Conservation (phyloP, 306 rosid species). For the Quercus alba region DNA sequence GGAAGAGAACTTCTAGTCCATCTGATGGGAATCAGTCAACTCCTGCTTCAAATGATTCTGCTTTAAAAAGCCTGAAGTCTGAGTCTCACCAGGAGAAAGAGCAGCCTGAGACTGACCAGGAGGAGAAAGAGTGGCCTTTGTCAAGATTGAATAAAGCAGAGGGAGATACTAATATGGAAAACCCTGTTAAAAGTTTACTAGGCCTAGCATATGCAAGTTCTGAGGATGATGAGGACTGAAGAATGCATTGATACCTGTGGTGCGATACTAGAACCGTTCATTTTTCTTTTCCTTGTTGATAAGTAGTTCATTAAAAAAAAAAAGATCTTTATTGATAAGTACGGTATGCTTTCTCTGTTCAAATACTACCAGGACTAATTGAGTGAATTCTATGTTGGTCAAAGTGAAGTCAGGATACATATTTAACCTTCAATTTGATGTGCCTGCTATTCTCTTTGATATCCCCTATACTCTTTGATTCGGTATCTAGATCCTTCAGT, state of each 20-base stretch:
- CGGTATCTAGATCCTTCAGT: neutral
- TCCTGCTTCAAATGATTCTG: slow-evolving; percentile 7
- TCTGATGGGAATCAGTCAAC: slow-evolving; percentile 29
- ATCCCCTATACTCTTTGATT: neutral
- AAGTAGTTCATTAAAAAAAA: slow-evolving; percentile 15
- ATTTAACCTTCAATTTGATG: slow-evolving; percentile 9
- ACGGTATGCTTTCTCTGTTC: slow-evolving; percentile 19
- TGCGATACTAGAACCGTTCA: neutral
- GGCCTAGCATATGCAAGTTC: slow-evolving; percentile 87
- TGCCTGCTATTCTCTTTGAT: slow-evolving; percentile 16
- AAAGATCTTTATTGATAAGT: slow-evolving; percentile 3
- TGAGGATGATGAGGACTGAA: slow-evolving; percentile 83
- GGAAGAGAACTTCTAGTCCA: slow-evolving; percentile 49
- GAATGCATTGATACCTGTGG: slow-evolving; percentile 4
- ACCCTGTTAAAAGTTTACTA: slow-evolving; percentile 57
- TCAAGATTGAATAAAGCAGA: slow-evolving; percentile 29
- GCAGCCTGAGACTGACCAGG: slow-evolving; percentile 17
- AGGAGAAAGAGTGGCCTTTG: slow-evolving; percentile 14
- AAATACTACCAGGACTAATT: slow-evolving; percentile 10
- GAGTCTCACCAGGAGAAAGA: slow-evolving; percentile 28
- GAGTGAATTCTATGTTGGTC: neutral
- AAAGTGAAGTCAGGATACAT: slow-evolving; percentile 4
- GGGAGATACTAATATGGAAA: slow-evolving; percentile 31
- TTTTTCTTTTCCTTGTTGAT: neutral
- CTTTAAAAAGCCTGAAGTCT: slow-evolving; percentile 17